Conservation (phyloP, 768 basidiomycete genomes). For the Suillus subaureus region DNA sequence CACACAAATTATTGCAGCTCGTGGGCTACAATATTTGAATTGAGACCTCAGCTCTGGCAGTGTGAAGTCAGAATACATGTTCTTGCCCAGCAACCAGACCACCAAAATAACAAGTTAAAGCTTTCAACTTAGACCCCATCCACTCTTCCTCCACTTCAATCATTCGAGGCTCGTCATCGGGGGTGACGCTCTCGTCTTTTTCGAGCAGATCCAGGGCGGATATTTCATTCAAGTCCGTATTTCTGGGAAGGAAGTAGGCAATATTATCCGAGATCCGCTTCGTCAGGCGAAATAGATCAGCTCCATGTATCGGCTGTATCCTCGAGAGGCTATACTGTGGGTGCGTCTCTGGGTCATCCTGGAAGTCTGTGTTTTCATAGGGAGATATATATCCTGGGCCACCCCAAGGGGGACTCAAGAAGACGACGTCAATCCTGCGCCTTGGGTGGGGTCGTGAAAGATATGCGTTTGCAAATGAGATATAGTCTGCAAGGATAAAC, state of each 20-base stretch:
- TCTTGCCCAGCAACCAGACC: slow-evolving; percentile 75
- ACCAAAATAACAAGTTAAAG: slow-evolving; percentile 93
- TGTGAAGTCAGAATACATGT: slow-evolving; percentile 47
- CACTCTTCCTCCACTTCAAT: slow-evolving; percentile 96
- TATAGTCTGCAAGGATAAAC: slow-evolving; percentile 86
- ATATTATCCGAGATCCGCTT: slow-evolving; percentile 76
- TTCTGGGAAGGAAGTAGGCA: slow-evolving; percentile 89
- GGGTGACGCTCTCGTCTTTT: slow-evolving; percentile 5
- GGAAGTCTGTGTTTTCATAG: slow-evolving; percentile 4
- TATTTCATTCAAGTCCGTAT: slow-evolving; percentile 74
- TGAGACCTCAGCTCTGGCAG: not conserved
- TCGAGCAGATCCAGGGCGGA: slow-evolving; percentile 40
- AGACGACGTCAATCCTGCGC: slow-evolving; percentile 82
- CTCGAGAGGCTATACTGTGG: slow-evolving; percentile 68
- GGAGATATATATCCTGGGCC: slow-evolving; percentile 70
- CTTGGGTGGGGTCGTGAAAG: slow-evolving; percentile 28
- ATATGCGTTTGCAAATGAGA: slow-evolving; percentile 71
- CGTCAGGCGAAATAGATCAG: slow-evolving; percentile 77
- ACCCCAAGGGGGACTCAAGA: slow-evolving; percentile 96
- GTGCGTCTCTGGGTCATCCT: slow-evolving; percentile 31
- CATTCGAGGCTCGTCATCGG: slow-evolving; percentile 43
- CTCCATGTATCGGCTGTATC: slow-evolving; percentile 81
- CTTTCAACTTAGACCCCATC: slow-evolving; percentile 93
- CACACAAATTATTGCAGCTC: not conserved
- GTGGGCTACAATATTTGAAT: not conserved